Conservation (phyloP, 257 asterid species). For the Anisodus acutangulus region DNA sequence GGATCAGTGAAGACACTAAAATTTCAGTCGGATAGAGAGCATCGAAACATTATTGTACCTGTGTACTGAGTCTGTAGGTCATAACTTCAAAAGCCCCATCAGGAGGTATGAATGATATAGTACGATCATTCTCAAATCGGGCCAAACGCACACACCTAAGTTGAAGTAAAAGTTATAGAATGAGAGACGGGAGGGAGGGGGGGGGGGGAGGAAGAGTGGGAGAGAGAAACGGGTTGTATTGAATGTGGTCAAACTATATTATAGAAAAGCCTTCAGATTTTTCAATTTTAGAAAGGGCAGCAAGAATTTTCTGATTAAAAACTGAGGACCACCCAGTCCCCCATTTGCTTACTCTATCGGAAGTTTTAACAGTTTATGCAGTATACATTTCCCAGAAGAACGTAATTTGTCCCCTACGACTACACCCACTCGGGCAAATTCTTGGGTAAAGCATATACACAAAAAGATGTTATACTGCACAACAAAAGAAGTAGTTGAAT, state of each 20-base stretch:
- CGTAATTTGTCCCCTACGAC: not conserved
- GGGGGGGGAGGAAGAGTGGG: not conserved
- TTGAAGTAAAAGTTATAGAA: conserved; percentile 24
- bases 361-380: not conserved
- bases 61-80: conserved; percentile 98
- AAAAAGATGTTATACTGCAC: not conserved
- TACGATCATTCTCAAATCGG: conserved; percentile 93
- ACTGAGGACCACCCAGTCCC: not conserved
- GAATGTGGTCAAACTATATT: not conserved
- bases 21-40: not conserved
- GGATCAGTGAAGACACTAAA: not conserved
- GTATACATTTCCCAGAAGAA: conserved; percentile 11
- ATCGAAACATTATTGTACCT: conserved; percentile 52
- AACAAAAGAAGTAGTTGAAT: not conserved
- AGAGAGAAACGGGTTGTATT: not conserved
- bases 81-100: conserved; percentile 99
- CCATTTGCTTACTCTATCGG: conserved; percentile 16
- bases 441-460: conserved; percentile 16
- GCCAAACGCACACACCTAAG: conserved; percentile 98
- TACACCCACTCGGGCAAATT: not conserved
- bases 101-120: conserved; percentile 97
- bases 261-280: not conserved
- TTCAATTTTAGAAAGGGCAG: not conserved
- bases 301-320: conserved; percentile 1
- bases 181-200: conserved; percentile 26